phyloP scores from a whole-genome alignment of 2,329 filamentous ascomycete species.

The Phaeomoniella chlamydospora region DNA sequence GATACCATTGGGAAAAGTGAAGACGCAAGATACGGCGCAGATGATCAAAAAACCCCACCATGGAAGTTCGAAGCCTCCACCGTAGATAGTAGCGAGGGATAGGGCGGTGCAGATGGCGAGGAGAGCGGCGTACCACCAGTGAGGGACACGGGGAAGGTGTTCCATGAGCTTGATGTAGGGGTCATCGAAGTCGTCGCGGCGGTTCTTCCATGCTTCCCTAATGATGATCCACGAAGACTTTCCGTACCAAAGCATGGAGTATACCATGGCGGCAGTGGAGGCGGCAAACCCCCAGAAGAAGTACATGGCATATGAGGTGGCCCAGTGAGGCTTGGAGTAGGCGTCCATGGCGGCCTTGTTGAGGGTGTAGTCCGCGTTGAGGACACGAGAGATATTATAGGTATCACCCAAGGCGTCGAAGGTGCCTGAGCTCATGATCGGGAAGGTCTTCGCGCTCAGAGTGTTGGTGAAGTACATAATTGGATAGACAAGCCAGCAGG shows the following conservation, averaged over 20 bases:
- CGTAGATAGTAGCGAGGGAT: slow-evolving; percentile 24
- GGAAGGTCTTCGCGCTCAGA: slow-evolving; percentile 42
- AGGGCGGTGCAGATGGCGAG: slow-evolving; percentile 20
- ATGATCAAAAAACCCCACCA: slow-evolving; percentile 63
- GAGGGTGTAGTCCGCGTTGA: slow-evolving; percentile 25
- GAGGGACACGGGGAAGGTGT: slow-evolving; percentile 23
- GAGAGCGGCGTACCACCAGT: slow-evolving; percentile 30
- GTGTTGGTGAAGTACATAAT: slow-evolving; percentile 39
- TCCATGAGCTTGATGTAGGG: slow-evolving; percentile 29
- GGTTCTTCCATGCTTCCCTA: slow-evolving; percentile 17
- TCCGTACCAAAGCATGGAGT: slow-evolving; percentile 21
- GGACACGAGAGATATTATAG: slow-evolving; percentile 14
- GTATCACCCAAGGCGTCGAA: slow-evolving; percentile 47
- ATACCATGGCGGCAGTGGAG: slow-evolving; percentile 37
- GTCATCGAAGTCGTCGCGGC: slow-evolving; percentile 19
- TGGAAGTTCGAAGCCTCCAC: slow-evolving; percentile 50
- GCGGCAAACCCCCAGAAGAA: slow-evolving; percentile 54
- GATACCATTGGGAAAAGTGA: slow-evolving; percentile 37
- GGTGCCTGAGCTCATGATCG: slow-evolving; percentile 44
- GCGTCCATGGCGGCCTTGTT: slow-evolving; percentile 44
- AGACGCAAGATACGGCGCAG: slow-evolving; percentile 47
- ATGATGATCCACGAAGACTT: slow-evolving; percentile 11
- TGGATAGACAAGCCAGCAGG: slow-evolving; percentile 29
- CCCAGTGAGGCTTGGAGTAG: slow-evolving; percentile 53
- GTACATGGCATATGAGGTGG: slow-evolving; percentile 39